phyloP scores from a whole-genome alignment of 2,329 filamentous ascomycete genomes.

The Aspergillus sp. region DNA sequence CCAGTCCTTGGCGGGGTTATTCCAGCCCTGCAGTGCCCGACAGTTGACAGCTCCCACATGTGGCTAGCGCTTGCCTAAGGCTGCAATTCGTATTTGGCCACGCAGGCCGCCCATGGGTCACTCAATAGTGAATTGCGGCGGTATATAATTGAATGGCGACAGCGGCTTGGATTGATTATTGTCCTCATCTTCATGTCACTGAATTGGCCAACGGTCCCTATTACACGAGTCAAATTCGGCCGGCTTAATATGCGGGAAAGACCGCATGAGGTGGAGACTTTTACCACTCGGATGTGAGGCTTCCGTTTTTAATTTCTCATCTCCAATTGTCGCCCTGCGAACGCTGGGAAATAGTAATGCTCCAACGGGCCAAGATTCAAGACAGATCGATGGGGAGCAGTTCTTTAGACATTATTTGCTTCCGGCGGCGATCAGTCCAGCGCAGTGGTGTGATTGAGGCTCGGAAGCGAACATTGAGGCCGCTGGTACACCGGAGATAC shows the following conservation, averaged over 20 bases:
- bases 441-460: neutral
- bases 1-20: neutral
- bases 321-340: neutral
- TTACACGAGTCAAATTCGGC: neutral
- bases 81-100: neutral
- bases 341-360: neutral
- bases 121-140: neutral
- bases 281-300: slow-evolving; percentile 4
- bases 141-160: neutral
- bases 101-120: neutral
- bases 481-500: slow-evolving; percentile 7
- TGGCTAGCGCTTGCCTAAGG: neutral
- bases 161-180: neutral
- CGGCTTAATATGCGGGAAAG: slow-evolving; percentile 2
- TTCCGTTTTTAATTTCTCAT: slow-evolving; percentile 4
- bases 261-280: slow-evolving; percentile 2
- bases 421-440: no score
- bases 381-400: neutral
- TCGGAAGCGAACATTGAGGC: neutral
- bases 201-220: neutral
- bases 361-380: neutral
- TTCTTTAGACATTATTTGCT: no score
- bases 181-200: neutral
- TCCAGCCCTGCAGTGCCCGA: neutral
- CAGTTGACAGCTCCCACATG: slow-evolving; percentile 1